Evolutionary conservation across 805 yeast genomes (phyloP).

Genomic region (Yarrowia sp.): DNA sequence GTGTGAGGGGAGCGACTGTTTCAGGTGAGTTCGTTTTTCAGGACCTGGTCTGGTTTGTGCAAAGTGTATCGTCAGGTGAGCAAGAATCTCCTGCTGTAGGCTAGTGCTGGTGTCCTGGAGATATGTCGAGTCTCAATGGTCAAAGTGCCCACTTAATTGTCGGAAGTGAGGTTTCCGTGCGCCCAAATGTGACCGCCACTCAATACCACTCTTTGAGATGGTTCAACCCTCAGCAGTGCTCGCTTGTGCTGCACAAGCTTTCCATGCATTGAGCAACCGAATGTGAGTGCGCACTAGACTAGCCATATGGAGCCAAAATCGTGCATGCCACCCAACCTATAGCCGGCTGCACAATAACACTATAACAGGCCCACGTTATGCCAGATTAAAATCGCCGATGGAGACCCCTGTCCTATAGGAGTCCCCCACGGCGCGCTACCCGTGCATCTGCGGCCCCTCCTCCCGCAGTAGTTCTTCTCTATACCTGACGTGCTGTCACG

Average conservation of each 20-base stretch:
- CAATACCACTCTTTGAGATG: background rate
- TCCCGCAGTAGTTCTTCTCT: background rate
- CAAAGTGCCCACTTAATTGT: background rate
- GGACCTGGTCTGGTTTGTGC: background rate
- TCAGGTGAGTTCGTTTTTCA: background rate
- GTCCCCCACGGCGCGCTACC: background rate
- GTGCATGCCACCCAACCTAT: background rate
- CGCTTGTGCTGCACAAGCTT: conserved; percentile 19
- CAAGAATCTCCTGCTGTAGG: background rate
- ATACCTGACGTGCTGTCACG: background rate
- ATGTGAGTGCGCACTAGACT: conserved; percentile 16
- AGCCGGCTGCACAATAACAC: background rate
- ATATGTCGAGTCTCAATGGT: background rate
- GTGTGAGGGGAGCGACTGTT: background rate
- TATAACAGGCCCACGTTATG: background rate
- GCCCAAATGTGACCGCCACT: background rate
- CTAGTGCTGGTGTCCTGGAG: background rate
- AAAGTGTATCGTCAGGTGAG: background rate
- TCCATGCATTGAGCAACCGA: conserved; percentile 21
- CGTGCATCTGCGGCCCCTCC: background rate
- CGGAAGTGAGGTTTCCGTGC: background rate
- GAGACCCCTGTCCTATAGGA: background rate
- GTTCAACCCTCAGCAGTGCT: background rate
- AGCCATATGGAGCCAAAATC: conserved; percentile 16
- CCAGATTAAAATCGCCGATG: background rate